These are phyloP conservation scores for Teratosphaeria pseudoeucalypti DNA, from an alignment of 2,329 filamentous ascomycete species.

Conservation along the genomic window DNA sequence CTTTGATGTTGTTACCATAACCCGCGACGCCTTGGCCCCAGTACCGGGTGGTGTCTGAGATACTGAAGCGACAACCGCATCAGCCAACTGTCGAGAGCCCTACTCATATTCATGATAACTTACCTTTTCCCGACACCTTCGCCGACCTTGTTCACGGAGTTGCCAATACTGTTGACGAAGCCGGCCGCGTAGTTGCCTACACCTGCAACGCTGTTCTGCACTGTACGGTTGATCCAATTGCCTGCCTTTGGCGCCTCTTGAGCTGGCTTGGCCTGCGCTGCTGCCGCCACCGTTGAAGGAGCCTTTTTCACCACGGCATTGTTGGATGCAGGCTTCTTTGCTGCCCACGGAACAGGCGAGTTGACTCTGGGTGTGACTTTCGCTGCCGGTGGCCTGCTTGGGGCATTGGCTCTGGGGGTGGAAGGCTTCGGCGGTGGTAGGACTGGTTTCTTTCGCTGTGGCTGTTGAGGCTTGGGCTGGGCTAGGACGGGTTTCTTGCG, in stretches of 20 bases:
- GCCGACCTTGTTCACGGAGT: constrained; percentile 37
- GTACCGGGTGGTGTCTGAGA: constrained; percentile 33
- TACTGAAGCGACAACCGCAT: constrained; percentile 17
- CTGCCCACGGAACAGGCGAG: neutral
- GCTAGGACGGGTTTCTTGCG: constrained; percentile 2
- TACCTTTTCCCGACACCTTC: constrained; percentile 33
- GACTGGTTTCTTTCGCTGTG: neutral
- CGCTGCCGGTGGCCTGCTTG: neutral
- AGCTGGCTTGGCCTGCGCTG: constrained; percentile 4
- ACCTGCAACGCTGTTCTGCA: constrained; percentile 33
- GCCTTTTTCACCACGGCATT: constrained; percentile 4
- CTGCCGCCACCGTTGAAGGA: neutral
- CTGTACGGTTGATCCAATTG: constrained; percentile 38
- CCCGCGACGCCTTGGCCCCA: constrained; percentile 40
- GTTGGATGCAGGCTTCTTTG: neutral
- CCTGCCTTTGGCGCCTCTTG: constrained; percentile 3
- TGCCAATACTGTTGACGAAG: constrained; percentile 34
- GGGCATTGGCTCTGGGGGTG: neutral
- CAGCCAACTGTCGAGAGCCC: neutral
- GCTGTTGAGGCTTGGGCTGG: constrained; percentile 1
- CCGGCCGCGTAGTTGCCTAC: constrained; percentile 36
- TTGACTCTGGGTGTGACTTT: neutral
- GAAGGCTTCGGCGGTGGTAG: neutral
- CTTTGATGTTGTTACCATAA: constrained; percentile 42
- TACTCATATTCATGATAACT: constrained; percentile 1